These are phyloP conservation scores for Aspergillus neotritici DNA, from an alignment of 2,329 filamentous ascomycete species.

Conservation along the genomic window DNA sequence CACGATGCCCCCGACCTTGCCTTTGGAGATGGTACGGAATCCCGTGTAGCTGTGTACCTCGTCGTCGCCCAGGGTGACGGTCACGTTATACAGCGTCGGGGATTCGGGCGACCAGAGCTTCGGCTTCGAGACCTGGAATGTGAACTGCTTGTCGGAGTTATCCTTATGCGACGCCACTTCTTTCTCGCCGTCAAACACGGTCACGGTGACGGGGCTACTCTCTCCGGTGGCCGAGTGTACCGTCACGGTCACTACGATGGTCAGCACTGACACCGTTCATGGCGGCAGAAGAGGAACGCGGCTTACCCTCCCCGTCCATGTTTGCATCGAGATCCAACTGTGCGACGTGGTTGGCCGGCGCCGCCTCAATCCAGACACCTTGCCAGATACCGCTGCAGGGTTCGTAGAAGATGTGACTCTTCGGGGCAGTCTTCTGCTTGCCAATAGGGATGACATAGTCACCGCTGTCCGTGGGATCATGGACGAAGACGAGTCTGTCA, in stretches of 20 bases:
- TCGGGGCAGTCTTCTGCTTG: constrained; percentile 54
- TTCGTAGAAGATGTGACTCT: constrained; percentile 58
- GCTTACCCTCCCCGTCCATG: constrained; percentile 49
- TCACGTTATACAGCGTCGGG: constrained; percentile 61
- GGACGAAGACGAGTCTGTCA: constrained; percentile 56
- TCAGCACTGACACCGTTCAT: background rate
- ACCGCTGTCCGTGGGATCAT: constrained; percentile 59
- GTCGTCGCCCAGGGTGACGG: constrained; percentile 50
- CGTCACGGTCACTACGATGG: constrained; percentile 48
- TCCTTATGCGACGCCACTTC: constrained; percentile 43
- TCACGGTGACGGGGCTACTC: constrained; percentile 35
- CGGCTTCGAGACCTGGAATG: constrained; percentile 51
- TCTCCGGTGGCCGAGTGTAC: constrained; percentile 45
- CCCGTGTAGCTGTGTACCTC: constrained; percentile 60
- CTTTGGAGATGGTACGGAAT: constrained; percentile 59
- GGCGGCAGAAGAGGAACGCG: background rate
- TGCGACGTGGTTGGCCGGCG: constrained; percentile 52
- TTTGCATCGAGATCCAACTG: constrained; percentile 56
- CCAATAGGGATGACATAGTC: constrained; percentile 58
- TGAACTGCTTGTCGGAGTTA: constrained; percentile 47
- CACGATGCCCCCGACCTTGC: constrained; percentile 52
- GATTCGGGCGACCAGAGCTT: constrained; percentile 61
- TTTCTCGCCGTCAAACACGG: constrained; percentile 33
- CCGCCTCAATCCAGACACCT: constrained; percentile 64
- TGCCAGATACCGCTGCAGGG: constrained; percentile 73